phyloP scores from a whole-genome alignment of 495 filamentous ascomycete species.

The Halenospora varia region DNA sequence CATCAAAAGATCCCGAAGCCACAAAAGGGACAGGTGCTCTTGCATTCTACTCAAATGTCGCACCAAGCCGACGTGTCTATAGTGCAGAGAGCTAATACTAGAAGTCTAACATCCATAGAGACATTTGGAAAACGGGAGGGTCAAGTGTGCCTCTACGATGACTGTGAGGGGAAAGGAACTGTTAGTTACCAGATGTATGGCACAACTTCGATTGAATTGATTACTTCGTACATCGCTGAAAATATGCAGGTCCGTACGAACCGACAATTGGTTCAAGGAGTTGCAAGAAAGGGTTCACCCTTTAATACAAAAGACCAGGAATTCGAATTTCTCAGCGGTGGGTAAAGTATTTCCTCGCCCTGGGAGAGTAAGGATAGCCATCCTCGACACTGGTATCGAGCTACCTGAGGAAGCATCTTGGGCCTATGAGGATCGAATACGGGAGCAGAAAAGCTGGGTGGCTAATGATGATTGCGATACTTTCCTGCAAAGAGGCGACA shows the following conservation, averaged over 20 bases:
- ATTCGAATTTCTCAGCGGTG: background rate
- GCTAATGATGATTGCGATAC: background rate
- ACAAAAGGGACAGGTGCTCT: too few relatives aligned
- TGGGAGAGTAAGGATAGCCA: constrained; percentile 6
- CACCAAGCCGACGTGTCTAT: too few relatives aligned
- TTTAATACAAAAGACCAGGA: background rate
- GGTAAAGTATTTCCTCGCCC: background rate
- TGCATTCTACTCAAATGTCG: too few relatives aligned
- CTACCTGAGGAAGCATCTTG: background rate
- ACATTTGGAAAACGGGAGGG: too few relatives aligned
- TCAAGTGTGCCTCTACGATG: background rate
- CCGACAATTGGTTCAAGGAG: background rate
- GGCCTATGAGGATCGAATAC: background rate
- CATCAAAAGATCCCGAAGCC: background rate
- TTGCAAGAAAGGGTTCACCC: background rate
- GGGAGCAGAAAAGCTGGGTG: background rate
- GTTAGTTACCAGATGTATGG: background rate
- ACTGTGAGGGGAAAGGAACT: background rate
- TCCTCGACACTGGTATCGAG: constrained; percentile 23
- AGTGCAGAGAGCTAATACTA: too few relatives aligned
- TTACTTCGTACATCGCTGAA: background rate
- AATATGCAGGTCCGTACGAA: background rate
- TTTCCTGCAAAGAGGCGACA: background rate
- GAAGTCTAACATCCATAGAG: too few relatives aligned
- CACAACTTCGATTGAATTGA: background rate